Evolutionary conservation across 75 land plant genomes (phyloP), one percentile per base, ranked within the genome.

Genomic region (Pinus tabuliformis): DNA sequence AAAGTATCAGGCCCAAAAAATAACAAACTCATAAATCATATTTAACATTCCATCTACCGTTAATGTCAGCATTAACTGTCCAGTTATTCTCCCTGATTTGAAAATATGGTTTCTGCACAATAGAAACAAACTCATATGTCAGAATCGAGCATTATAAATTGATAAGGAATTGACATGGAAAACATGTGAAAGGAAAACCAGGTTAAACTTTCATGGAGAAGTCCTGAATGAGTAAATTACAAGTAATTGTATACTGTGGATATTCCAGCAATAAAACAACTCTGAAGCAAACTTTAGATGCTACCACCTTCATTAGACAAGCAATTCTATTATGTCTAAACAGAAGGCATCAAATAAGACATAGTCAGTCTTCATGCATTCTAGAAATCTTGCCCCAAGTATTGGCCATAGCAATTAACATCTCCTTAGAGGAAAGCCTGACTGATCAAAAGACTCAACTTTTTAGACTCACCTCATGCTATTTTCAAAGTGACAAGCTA

Each of bases 61-160:
- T 82, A 18, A 76, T 54, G 70, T 90, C 94, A 30, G 85, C 85
- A 73, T 95, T 95, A 56, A 95, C 58, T 11, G 96, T 88, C 98
- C 98, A 95, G 70, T 91, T 95, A 75, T 93, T 95, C 76, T 95
- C 98, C 80, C 96, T 84, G 30, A 93, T 75, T 78, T 95, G 98
- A 30, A 93, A 28, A 49, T 93, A 95, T 37, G 98, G 92, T 75
- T 88, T 87, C 98, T 93, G 89, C 74, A 63, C 17, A 37, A 30
- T 24, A 62, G 59, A 36, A 54, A 60, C 5, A 77, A 4, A 62
- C 7, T 11, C 20, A 73, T 11, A 6, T 60, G 62, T 59, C 28
- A 59, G 18, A 18, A 74, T 26, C 15, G 15, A 20, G 30, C 28
- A 5, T 74, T 56, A 8, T n/a, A 62, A 62, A 62, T n/a, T n/a